phyloP scores from a whole-genome alignment of 768 basidiomycete genomes.

The Boletus bicolor region DNA sequence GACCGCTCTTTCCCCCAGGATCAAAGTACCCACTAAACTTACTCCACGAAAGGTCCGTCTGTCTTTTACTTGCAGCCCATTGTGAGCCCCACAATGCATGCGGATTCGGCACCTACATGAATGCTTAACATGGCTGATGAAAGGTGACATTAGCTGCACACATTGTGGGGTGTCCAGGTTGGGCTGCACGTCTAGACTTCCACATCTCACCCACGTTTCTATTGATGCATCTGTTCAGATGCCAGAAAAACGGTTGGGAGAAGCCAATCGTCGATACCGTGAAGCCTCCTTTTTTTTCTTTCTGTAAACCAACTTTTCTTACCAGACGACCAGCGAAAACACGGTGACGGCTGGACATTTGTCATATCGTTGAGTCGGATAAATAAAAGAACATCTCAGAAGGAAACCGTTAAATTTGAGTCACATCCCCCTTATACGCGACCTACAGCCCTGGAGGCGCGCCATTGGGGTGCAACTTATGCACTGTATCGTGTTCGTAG shows the following conservation, averaged over 20 bases:
- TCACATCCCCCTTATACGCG: constrained; percentile 69
- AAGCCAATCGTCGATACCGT: constrained; percentile 79
- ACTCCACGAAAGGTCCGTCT: constrained; percentile 67
- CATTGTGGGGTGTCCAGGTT: background rate
- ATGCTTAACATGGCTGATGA: background rate
- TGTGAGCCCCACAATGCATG: constrained; percentile 1
- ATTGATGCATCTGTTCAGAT: constrained; percentile 41
- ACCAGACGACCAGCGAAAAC: constrained; percentile 40
- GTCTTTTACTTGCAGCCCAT: background rate
- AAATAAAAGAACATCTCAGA: constrained; percentile 68
- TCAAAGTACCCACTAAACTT: constrained; percentile 81
- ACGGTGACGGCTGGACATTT: constrained; percentile 57
- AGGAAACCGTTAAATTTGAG: constrained; percentile 66
- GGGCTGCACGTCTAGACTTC: background rate
- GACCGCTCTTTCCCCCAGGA: constrained; percentile 75
- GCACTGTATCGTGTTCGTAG: constrained; percentile 80
- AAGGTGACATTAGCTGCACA: background rate
- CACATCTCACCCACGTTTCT: background rate
- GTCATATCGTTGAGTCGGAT: constrained; percentile 60
- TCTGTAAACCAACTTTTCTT: constrained; percentile 1
- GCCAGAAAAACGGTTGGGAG: constrained; percentile 89
- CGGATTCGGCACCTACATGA: background rate
- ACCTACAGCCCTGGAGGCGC: constrained; percentile 74
- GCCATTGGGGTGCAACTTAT: constrained; percentile 88
- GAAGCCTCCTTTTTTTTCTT: constrained; percentile 9